A percentile compares a stretch with the other conserved stretches of the same genome.
Conservation (phyloP, 2,329 filamentous ascomycete species). For the Diaporthe sp. region DNA sequence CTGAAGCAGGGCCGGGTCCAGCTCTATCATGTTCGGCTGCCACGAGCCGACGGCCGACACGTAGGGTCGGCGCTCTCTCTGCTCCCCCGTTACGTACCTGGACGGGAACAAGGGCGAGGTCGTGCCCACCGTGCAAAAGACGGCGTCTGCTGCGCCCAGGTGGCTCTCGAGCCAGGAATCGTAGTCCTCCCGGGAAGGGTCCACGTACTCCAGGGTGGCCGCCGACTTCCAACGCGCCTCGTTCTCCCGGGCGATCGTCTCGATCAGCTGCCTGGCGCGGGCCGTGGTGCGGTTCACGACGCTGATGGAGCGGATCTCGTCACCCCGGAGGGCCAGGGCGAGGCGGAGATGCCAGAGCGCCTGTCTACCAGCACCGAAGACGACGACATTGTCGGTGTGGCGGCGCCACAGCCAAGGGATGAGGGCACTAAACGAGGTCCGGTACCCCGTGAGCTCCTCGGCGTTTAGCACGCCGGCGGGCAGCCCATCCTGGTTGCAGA, state of each 20-base stretch:
- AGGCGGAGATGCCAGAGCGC: constrained; percentile 79
- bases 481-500: constrained; percentile 72
- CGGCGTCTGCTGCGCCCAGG: constrained; percentile 65
- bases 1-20: constrained; percentile 70
- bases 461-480: constrained; percentile 61
- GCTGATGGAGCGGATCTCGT: constrained; percentile 43
- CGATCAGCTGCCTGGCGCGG: constrained; percentile 48
- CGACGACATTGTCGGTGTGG: constrained; percentile 60
- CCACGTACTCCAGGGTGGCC: constrained; percentile 35
- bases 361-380: constrained; percentile 78
- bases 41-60: constrained; percentile 64
- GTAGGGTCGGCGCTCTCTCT: constrained; percentile 48
- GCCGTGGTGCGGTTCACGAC: constrained; percentile 46
- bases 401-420: constrained; percentile 64
- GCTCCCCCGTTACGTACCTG: constrained; percentile 59
- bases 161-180: constrained; percentile 48
- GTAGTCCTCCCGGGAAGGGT: constrained; percentile 35
- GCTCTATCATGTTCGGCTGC: constrained; percentile 72
- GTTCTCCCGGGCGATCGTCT: not conserved
- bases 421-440: constrained; percentile 72
- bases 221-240: not conserved
- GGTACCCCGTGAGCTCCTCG: constrained; percentile 75
- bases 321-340: constrained; percentile 62
- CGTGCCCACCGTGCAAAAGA: constrained; percentile 74
- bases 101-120: constrained; percentile 67